These are phyloP conservation scores for Claviceps pusilla DNA, from an alignment of 2,329 filamentous ascomycete species.

Conservation along the genomic window DNA sequence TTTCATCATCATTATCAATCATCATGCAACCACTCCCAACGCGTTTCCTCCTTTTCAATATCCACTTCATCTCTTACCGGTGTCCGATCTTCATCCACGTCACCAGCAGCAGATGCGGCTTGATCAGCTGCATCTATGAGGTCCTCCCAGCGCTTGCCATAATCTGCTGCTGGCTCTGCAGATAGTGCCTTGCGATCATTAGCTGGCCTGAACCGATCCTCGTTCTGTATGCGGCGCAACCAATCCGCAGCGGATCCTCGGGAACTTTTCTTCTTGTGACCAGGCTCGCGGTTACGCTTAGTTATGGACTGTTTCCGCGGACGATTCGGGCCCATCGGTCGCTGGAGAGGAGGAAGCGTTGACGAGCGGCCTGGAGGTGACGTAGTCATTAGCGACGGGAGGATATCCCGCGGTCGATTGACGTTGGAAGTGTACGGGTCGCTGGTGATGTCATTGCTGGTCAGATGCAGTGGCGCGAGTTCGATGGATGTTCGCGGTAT, in stretches of 20 bases:
- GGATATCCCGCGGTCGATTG: constrained; percentile 47
- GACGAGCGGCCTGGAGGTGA: constrained; percentile 80
- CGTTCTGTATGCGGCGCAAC: constrained; percentile 42
- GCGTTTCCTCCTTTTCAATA: neutral
- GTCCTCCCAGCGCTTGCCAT: constrained; percentile 90
- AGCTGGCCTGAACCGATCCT: constrained; percentile 47
- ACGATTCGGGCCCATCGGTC: constrained; percentile 53
- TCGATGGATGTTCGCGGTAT: constrained; percentile 55
- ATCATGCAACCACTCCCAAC: neutral
- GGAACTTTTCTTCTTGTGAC: constrained; percentile 70
- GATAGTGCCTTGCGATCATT: constrained; percentile 73
- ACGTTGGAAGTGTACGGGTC: constrained; percentile 51
- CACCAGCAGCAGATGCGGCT: constrained; percentile 74
- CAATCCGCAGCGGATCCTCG: constrained; percentile 54
- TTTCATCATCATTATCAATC: neutral
- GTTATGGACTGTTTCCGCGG: constrained; percentile 77
- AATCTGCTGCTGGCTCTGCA: constrained; percentile 66
- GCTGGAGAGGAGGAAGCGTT: constrained; percentile 70
- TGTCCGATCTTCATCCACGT: constrained; percentile 77
- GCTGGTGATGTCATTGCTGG: constrained; percentile 50
- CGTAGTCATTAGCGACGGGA: constrained; percentile 67
- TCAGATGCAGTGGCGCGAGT: constrained; percentile 51
- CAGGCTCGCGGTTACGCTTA: constrained; percentile 58
- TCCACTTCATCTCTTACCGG: constrained; percentile 45
- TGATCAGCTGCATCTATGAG: constrained; percentile 70